A percentile compares a stretch with the other conserved stretches of the same genome.
Conservation (phyloP, 1,284 basidiomycete genomes). For the Heliocybe sulcata region DNA sequence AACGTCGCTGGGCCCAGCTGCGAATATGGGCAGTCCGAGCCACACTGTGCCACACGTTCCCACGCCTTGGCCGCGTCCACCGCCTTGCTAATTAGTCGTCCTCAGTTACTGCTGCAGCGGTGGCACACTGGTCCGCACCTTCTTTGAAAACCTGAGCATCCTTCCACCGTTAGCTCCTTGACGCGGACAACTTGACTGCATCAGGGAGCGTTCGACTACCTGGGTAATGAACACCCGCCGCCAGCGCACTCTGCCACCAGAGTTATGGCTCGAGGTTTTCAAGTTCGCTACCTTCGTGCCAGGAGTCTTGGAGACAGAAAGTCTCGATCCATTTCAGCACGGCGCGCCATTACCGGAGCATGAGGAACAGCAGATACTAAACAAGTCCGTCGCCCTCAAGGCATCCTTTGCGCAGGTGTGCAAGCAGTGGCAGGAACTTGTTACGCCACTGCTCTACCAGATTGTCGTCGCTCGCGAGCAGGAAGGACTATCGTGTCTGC, state of each 20-base stretch:
- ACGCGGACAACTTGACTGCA: too few species aligned
- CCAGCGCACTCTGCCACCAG: neutral
- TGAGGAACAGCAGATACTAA: neutral
- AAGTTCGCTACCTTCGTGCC: neutral
- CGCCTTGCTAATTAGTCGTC: too few species aligned
- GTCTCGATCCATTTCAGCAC: neutral
- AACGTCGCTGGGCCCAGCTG: too few species aligned
- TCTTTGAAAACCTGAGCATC: too few species aligned
- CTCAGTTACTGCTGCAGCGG: too few species aligned
- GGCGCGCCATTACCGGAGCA: neutral
- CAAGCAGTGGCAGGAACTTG: neutral
- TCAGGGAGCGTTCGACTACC: too few species aligned
- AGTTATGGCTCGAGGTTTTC: neutral
- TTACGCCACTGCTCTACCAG: neutral
- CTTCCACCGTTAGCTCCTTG: too few species aligned
- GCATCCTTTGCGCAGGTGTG: neutral
- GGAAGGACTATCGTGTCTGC: neutral
- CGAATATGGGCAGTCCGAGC: too few species aligned
- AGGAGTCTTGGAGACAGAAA: neutral
- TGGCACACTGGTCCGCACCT: too few species aligned
- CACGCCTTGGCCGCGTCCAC: too few species aligned
- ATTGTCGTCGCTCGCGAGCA: neutral
- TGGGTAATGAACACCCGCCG: too few species aligned
- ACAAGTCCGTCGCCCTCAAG: neutral
- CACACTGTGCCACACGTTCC: too few species aligned